phyloP scores from a whole-genome alignment of 2,329 filamentous ascomycete species.

The Pseudocercospora macadamiae region DNA sequence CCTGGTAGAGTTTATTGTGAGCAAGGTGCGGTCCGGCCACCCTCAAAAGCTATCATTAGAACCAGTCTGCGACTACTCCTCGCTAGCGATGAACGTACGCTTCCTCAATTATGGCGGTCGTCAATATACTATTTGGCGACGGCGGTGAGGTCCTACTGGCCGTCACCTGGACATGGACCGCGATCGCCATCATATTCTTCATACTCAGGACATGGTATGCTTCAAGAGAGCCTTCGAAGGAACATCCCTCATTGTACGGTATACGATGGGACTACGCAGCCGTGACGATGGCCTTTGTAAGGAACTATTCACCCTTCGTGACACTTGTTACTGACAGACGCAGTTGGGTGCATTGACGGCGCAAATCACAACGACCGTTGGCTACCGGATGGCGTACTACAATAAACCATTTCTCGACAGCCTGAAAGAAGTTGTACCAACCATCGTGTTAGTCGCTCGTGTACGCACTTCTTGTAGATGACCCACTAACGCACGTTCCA shows the following conservation, averaged over 20 bases:
- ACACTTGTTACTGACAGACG: not conserved
- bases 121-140: not conserved
- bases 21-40: not conserved
- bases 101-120: not conserved
- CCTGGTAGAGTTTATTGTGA: slow-evolving; percentile 1
- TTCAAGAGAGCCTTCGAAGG: slow-evolving; percentile 4
- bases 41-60: not conserved
- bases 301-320: not conserved
- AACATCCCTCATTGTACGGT: slow-evolving; percentile 9
- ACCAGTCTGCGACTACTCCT: not conserved
- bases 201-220: slow-evolving; percentile 14
- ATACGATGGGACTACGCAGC: slow-evolving; percentile 21
- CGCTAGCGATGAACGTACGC: not conserved
- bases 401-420: slow-evolving; percentile 1
- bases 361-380: slow-evolving; percentile 5
- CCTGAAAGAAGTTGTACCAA: slow-evolving; percentile 6
- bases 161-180: slow-evolving; percentile 23
- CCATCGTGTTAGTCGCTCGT: slow-evolving; percentile 9
- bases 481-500: not conserved
- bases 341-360: not conserved
- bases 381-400: not conserved
- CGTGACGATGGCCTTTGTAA: slow-evolving; percentile 14
- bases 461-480: no score
- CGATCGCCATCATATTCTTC: slow-evolving; percentile 18
- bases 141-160: slow-evolving; percentile 13